A percentile compares a stretch with the other conserved stretches of the same genome.
These are phyloP conservation scores for Periconia digitata DNA, from an alignment of 2,329 filamentous ascomycete genomes.

Conservation along the genomic window DNA sequence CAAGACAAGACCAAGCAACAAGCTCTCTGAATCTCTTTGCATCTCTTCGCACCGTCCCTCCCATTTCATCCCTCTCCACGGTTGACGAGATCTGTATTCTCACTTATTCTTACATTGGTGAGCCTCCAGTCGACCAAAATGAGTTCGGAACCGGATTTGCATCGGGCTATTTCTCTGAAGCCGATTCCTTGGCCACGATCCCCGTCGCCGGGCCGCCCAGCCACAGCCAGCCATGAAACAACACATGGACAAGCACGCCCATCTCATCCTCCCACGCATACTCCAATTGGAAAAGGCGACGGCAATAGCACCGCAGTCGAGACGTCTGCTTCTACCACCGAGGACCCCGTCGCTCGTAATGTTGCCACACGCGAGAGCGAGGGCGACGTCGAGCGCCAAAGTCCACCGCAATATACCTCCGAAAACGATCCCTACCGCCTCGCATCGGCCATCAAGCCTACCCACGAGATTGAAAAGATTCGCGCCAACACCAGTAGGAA, in stretches of 20 bases:
- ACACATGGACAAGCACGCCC: constrained; percentile 17
- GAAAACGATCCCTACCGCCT: constrained; percentile 83
- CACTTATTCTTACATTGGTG: not conserved
- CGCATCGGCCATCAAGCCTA: constrained; percentile 73
- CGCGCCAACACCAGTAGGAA: constrained; percentile 79
- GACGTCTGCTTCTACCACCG: constrained; percentile 21
- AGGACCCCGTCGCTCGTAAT: constrained; percentile 42
- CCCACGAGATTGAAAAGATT: constrained; percentile 74
- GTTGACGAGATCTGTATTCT: not conserved
- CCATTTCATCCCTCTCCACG: not conserved
- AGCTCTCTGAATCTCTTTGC: not conserved
- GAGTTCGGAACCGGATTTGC: constrained; percentile 49
- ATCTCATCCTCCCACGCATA: constrained; percentile 13
- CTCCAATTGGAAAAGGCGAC: constrained; percentile 21
- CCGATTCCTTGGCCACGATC: constrained; percentile 46
- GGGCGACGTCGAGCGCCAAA: constrained; percentile 50
- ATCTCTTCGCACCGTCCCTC: not conserved
- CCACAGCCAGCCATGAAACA: constrained; percentile 19
- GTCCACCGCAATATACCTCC: constrained; percentile 59
- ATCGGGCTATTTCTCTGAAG: constrained; percentile 52
- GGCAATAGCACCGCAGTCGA: constrained; percentile 46
- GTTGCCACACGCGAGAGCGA: constrained; percentile 25
- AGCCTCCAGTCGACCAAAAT: constrained; percentile 16
- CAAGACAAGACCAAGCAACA: not conserved
- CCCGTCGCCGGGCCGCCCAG: constrained; percentile 34